phyloP scores from a whole-genome alignment of 2,329 filamentous ascomycete species.

The Xylariales sp. region DNA sequence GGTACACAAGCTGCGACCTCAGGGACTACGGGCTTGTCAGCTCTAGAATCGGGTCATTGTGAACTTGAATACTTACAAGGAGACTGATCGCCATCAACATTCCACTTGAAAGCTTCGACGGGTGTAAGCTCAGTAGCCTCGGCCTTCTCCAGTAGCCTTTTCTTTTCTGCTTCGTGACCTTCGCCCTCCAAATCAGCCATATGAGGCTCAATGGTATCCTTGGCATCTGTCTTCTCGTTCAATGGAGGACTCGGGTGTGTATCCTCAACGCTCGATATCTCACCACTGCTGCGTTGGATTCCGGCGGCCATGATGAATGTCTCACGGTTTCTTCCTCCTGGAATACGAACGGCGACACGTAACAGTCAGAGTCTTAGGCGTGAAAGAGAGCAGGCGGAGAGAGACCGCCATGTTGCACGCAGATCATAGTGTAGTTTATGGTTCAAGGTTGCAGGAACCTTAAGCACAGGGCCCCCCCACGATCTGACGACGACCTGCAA shows the following conservation, averaged over 20 bases:
- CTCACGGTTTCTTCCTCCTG: background rate
- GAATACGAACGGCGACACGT: too few relatives aligned
- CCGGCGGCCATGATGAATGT: conserved; percentile 1
- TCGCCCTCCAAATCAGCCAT: conserved; percentile 7
- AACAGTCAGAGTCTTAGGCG: background rate
- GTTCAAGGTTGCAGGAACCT: too few relatives aligned
- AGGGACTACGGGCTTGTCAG: conserved; percentile 21
- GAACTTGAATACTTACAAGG: conserved; percentile 24
- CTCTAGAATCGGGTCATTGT: background rate
- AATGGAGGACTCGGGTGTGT: background rate
- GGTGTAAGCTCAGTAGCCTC: conserved; percentile 28
- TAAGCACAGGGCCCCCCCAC: too few relatives aligned
- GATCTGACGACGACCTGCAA: too few relatives aligned
- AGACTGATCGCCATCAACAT: conserved; percentile 31
- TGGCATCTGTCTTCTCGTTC: conserved; percentile 9
- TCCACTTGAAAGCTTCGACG: conserved; percentile 31
- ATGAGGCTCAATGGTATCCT: conserved; percentile 6
- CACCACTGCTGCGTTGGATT: background rate
- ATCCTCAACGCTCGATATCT: conserved; percentile 2
- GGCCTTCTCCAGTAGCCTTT: conserved; percentile 14
- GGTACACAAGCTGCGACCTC: conserved; percentile 32
- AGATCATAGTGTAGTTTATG: background rate
- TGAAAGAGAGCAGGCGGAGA: background rate
- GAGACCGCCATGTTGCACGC: conserved; percentile 1
- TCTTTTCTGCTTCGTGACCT: conserved; percentile 12